Percentiles rank a stretch among this genome's conserved stretches.
Conservation (phyloP, 23 red algal species). For the Rhodosorus marinus region DNA sequence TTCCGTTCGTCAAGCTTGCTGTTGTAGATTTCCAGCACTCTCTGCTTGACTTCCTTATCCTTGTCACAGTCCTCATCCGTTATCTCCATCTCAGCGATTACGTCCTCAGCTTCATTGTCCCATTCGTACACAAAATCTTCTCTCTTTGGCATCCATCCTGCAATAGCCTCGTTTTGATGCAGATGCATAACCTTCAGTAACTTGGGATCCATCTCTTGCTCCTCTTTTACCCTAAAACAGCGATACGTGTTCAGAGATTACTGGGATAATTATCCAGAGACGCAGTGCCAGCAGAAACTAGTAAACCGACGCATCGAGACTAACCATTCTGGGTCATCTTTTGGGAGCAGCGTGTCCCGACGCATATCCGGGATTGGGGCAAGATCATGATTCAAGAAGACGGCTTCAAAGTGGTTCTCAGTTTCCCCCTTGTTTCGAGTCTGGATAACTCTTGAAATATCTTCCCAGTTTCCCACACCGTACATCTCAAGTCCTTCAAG, state of each 20-base stretch:
- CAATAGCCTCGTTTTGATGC: conserved; percentile 68
- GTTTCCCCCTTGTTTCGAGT: conserved; percentile 41
- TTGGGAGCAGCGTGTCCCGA: no score
- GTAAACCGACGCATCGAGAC: neutral
- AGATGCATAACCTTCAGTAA: conserved; percentile 83
- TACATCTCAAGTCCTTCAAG: conserved; percentile 81
- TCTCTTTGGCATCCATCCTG: conserved; percentile 84
- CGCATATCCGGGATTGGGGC: conserved; percentile 49
- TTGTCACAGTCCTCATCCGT: conserved; percentile 28
- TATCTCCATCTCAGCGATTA: conserved; percentile 85
- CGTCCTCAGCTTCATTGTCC: conserved; percentile 94
- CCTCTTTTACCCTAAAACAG: no score
- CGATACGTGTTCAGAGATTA: neutral
- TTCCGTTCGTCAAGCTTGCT: conserved; percentile 55
- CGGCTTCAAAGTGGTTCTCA: conserved; percentile 40
- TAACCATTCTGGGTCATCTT: neutral
- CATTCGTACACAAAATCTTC: conserved; percentile 98
- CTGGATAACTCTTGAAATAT: conserved; percentile 49
- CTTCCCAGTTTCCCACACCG: conserved; percentile 88
- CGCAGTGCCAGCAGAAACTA: neutral
- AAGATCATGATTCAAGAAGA: conserved; percentile 23
- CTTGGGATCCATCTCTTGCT: conserved; percentile 49
- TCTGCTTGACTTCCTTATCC: conserved; percentile 65
- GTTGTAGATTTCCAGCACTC: conserved; percentile 87
- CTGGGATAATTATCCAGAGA: neutral